Evolutionary conservation across 2,329 filamentous ascomycete species (phyloP), one percentile per base, ranked within the genome.

Genomic region (Fusarium aywerte): DNA sequence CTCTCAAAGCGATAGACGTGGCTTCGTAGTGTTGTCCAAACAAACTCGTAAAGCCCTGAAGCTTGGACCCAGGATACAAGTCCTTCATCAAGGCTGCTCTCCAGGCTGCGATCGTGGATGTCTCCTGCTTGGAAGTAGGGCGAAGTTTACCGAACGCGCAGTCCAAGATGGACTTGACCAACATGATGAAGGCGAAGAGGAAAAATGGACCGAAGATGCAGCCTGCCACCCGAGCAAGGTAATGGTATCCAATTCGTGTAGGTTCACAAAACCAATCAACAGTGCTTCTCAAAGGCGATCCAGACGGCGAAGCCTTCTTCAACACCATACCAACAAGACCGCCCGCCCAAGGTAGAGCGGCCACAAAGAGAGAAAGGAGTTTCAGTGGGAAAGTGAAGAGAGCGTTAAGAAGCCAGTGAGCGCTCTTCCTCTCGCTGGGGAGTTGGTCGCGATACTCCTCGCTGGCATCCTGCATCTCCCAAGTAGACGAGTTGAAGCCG

Each of bases 381-480:
- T 33, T 29, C 2, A 61, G 38, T 0, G 55, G 58, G 18, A 21
- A 25, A 1, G 58, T 61, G 4, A 61, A 39, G 0, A 61, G 32
- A 0, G 18, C 1, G 4, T 15, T 13, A 11, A 61, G 15, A 12
- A 39, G 12, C 58, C 56, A 61, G 2, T 61, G 58, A 9, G 38
- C 38, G 1, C 18, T 29, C 6, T 36, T 35, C 5, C 33, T 52
- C 16, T 52, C 11, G 6, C 58, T 61, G 31, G 56, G 58, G 2
- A 61, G 58, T 4, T 61, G 58, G 1, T 54, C 56, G 0, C 56
- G 35, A 8, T 61, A 61, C 16, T 61, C 58, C 13, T 61, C 58
- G 1, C 18, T 61, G 0, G 58, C 44, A 3, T 54, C 58, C 0
- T 61, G 38, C 38, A 61, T 61, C 38, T 61, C 58, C 58, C 58